Base-by-base conservation (phyloP, 164 flowering plant species). In the Sedum album region DNA sequence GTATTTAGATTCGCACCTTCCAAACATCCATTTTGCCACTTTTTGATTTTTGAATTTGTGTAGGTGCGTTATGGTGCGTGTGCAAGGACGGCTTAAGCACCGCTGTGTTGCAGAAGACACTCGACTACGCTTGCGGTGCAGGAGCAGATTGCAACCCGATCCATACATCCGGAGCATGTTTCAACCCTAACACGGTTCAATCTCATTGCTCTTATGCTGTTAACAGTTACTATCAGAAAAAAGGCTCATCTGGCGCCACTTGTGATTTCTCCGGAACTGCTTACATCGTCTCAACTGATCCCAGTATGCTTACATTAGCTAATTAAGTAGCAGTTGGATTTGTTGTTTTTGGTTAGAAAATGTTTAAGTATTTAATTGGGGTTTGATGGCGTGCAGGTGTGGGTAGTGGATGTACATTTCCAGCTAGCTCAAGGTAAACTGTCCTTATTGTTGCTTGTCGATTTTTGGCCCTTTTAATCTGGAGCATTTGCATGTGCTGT, bases 241-340 rank as follows among this genome's bases (percentile, higher is more conserved):
- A 85, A 66, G 76, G 79, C 39, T 85, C 80, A 62, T 73, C 73
- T 53, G 71, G 51, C 36, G 81, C 77, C 38, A 51, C 84, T 26
- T 85, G 88, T 80, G 86, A 83, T 31, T 85, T 85, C 66, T 23
- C 80, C 57, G 83, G 84, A 69, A 66, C 82, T 64, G 85, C 88
- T 5, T 3, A 66, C 23, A 20, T 76, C 15, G 9, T 74, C 57
- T 18, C 79, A 0, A 13, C 82, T 60, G 79, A 78, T 57, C 86
- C 88, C 3, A 80, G 88, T 85, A 67, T 69, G 76, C 35, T 39
- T 39, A 1, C 42, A 8, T 39, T 39, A 8, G 8, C n/a, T n/a
- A n/a, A n/a, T n/a, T n/a, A 39, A 8, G 8, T 39, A 39, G 42
- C 13, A 1, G 42, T 39, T 39, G 42, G 42, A 39, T 2, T 39